phyloP scores from a whole-genome alignment of 768 basidiomycete genomes.

The Panaeolus cyanescens region DNA sequence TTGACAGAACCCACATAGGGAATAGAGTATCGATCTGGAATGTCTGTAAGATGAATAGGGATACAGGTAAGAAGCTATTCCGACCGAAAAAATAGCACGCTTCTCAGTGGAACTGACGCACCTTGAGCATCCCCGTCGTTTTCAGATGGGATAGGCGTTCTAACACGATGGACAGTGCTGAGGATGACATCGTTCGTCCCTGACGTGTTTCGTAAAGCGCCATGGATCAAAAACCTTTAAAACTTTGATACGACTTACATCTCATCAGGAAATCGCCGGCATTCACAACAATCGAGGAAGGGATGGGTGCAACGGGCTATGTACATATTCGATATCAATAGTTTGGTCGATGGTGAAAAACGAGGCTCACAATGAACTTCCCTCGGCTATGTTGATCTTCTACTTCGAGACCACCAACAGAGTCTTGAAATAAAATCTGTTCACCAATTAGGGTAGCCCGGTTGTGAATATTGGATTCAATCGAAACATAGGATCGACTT shows the following conservation, averaged over 20 bases:
- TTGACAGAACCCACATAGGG: conserved; percentile 47
- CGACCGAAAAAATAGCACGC: conserved; percentile 25
- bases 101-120: conserved; percentile 6
- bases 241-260: conserved; percentile 30
- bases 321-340: neutral
- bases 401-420: conserved; percentile 62
- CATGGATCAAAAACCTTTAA: neutral
- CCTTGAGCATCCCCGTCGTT: neutral
- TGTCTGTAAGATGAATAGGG: neutral
- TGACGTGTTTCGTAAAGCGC: conserved; percentile 14
- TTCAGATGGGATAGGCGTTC: conserved; percentile 32
- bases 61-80: neutral
- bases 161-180: conserved; percentile 57
- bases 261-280: conserved; percentile 53
- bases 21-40: conserved; percentile 60
- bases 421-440: conserved; percentile 57
- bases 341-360: neutral
- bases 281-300: conserved; percentile 51
- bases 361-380: conserved; percentile 33
- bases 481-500: conserved; percentile 5
- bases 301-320: conserved; percentile 43
- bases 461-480: too few species aligned
- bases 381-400: conserved; percentile 53
- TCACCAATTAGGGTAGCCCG: neutral
- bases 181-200: conserved; percentile 48